Conservation (phyloP, 1,284 basidiomycete genomes). For the Malassezia yamatoensis region DNA sequence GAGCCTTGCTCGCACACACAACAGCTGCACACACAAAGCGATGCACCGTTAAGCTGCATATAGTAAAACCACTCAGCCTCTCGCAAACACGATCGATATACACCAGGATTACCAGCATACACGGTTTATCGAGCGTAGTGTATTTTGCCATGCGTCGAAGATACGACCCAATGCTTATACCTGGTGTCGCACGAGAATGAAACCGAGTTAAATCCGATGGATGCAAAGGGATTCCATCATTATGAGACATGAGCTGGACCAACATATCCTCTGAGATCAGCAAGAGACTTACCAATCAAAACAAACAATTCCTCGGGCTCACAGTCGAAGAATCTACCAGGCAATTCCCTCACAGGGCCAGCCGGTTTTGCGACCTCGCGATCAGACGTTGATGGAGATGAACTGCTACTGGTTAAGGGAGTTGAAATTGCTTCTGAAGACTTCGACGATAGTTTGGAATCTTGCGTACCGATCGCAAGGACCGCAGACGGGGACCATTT, state of each 20-base stretch:
- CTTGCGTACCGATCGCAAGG: neutral
- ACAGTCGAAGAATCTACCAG: slow-evolving; percentile 39
- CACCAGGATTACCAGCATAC: slow-evolving; percentile 41
- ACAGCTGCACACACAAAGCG: slow-evolving; percentile 45
- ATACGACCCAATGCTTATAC: slow-evolving; percentile 39
- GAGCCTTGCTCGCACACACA: slow-evolving; percentile 42
- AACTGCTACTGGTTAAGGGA: neutral
- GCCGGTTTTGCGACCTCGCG: neutral
- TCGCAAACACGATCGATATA: slow-evolving; percentile 47
- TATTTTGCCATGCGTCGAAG: slow-evolving; percentile 44
- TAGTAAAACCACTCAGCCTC: slow-evolving; percentile 40
- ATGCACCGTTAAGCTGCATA: slow-evolving; percentile 45
- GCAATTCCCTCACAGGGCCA: slow-evolving; percentile 17
- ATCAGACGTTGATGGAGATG: neutral
- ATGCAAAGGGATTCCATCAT: slow-evolving; percentile 43
- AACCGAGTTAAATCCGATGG: slow-evolving; percentile 44
- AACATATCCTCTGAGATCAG: slow-evolving; percentile 38
- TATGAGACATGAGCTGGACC: slow-evolving; percentile 39
- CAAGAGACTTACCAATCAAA: slow-evolving; percentile 23
- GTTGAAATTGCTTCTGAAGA: neutral
- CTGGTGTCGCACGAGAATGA: slow-evolving; percentile 44
- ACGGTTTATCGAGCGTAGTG: slow-evolving; percentile 44
- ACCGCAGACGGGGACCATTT: slow-evolving; percentile 16
- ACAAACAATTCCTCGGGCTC: slow-evolving; percentile 38
- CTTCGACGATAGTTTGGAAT: neutral